Evolutionary conservation across 2,329 filamentous ascomycete species (phyloP), one percentile per base, ranked within the genome.

Genomic region (Balansia obtecta): DNA sequence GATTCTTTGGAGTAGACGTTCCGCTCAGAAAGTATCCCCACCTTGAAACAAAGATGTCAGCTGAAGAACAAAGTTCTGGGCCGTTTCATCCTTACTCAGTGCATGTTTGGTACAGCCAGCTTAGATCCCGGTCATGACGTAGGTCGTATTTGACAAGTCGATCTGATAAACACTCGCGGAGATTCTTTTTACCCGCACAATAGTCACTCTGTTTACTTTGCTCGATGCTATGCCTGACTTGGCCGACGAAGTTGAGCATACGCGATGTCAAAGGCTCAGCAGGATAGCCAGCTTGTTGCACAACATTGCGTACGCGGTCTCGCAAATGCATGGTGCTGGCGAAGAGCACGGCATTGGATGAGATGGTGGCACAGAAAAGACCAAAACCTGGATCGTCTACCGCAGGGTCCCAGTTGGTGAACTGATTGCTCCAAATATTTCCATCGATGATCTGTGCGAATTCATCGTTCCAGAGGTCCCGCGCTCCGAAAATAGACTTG

Each of bases 11-110:
- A 0, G 82, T 80, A 27, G 82, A 79, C 4, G 79, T 82, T 45
- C 88, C 87, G 0, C 85, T 88, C 56, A 83, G 77, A 46, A 90
- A 79, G 66, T 80, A 93, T 10, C 87, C 88, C 86, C 86, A 93
- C 74, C 80, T 77, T 13, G 45, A 3, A n/a, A n/a, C n/a, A n/a
- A n/a, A 7, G 7, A n/a, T 38, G 32, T 52, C 46, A 47, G 48
- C 16, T 46, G 45, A 27, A 38, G 10, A 44, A 45, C 40, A 42
- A 27, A 34, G 15, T 37, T 37, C 34, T 12, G 45, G n/a, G 34
- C 15, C 46, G 22, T 8, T 8, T 11, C 37, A 11, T 4, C 62
- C 70, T 61, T 61, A 75, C 68, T 79, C 70, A 6, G 74, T 77
- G 65, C 76, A 79, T 39, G 71, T 73, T 53, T 79, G 76, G 57